These are phyloP conservation scores for Candida manassasensis DNA, from an alignment of 805 yeast species.

Conservation along the genomic window DNA sequence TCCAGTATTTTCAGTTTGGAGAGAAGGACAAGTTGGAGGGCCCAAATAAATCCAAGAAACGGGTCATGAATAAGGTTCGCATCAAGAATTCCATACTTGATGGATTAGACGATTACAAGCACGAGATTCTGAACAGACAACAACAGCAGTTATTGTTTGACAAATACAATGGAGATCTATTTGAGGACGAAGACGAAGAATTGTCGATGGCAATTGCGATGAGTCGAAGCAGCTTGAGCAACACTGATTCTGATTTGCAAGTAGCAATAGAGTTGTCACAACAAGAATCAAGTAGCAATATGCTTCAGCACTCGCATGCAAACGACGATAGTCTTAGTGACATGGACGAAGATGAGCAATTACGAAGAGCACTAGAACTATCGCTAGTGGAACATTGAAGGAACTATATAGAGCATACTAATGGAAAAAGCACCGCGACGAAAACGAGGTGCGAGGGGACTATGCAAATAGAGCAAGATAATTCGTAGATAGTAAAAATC, in stretches of 20 bases:
- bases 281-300: too few species aligned
- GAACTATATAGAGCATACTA: too few species aligned
- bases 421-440: too few species aligned
- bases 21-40: slow-evolving; percentile 17
- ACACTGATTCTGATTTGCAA: slow-evolving; percentile 27
- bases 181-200: slow-evolving; percentile 35
- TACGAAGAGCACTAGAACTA: slow-evolving; percentile 16
- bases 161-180: slow-evolving; percentile 43
- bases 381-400: slow-evolving; percentile 18
- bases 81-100: slow-evolving; percentile 23
- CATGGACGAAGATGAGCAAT: slow-evolving; percentile 15
- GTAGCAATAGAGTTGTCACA: slow-evolving; percentile 18
- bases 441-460: too few species aligned
- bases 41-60: slow-evolving; percentile 4
- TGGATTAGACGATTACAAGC: slow-evolving; percentile 35
- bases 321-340: slow-evolving; percentile 10
- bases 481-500: too few species aligned
- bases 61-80: slow-evolving; percentile 14
- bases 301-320: neutral
- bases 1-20: slow-evolving; percentile 48
- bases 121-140: slow-evolving; percentile 18
- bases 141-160: slow-evolving; percentile 27
- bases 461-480: too few species aligned
- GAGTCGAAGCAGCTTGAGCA: slow-evolving; percentile 22
- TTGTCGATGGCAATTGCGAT: slow-evolving; percentile 40